Evolutionary conservation across 192 early-diverging fungal species (phyloP).

Genomic region (Blastocladiella britannica): DNA sequence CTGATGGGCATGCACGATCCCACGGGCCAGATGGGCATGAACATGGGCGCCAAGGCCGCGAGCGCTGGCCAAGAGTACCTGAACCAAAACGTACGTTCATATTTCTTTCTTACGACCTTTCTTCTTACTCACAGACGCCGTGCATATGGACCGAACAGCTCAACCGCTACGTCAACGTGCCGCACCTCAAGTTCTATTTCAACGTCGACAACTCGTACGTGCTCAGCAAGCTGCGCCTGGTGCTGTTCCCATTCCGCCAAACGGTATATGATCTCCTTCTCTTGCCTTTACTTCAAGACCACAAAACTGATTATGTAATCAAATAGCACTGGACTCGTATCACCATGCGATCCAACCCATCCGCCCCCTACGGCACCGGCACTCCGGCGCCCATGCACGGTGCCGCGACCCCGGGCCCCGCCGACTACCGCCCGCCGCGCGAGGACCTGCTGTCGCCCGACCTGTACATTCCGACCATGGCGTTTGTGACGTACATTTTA

Average conservation of each 20-base stretch:
- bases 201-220: conserved; percentile 91
- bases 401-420: conserved; percentile 54
- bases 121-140: not conserved
- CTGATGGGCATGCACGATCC: too few species aligned
- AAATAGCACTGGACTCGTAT: conserved; percentile 53
- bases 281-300: not conserved
- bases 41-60: conserved; percentile 70
- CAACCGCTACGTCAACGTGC: conserved; percentile 59
- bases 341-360: too few species aligned
- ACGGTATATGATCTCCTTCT: conserved; percentile 16
- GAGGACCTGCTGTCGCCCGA: conserved; percentile 90
- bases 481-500: conserved; percentile 76
- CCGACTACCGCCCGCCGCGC: conserved; percentile 59
- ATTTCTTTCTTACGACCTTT: conserved; percentile 2
- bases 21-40: conserved; percentile 80
- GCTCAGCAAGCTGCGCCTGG: conserved; percentile 55
- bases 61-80: conserved; percentile 65
- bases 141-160: conserved; percentile 21
- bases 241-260: conserved; percentile 83
- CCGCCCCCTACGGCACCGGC: too few species aligned
- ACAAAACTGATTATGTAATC: not conserved
- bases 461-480: conserved; percentile 91
- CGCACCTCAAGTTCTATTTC: conserved; percentile 79
- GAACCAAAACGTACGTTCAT: conserved; percentile 59
- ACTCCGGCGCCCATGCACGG: too few species aligned